phyloP scores from a whole-genome alignment of 2,329 filamentous ascomycete genomes.

The Fusarium nurragi region DNA sequence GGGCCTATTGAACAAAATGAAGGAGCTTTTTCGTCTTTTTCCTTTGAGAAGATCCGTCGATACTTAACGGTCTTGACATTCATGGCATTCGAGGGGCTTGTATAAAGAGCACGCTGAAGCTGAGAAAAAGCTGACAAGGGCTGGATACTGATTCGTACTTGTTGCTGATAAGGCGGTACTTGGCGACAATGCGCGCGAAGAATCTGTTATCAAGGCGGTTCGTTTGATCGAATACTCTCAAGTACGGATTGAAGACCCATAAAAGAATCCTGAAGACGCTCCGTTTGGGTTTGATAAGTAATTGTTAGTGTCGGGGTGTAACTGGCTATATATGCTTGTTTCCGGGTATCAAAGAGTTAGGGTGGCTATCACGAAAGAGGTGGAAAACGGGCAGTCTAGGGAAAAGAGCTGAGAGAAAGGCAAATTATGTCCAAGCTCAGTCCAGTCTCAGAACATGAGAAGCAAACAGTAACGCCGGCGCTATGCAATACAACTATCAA shows the following conservation, averaged over 20 bases:
- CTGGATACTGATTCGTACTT: background rate
- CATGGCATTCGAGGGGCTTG: too few relatives aligned
- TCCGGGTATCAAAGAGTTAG: background rate
- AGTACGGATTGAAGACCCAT: background rate
- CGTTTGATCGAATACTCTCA: background rate
- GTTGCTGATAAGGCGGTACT: too few relatives aligned
- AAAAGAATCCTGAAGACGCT: background rate
- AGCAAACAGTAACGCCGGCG: constrained; percentile 44
- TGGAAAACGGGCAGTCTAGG: constrained; percentile 15
- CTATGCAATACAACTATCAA: constrained; percentile 44
- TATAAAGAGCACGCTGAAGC: background rate
- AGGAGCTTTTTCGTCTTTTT: too few relatives aligned
- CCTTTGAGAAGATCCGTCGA: too few relatives aligned
- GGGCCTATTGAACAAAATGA: too few relatives aligned
- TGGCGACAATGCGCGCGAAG: too few relatives aligned
- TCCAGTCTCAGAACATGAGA: constrained; percentile 32
- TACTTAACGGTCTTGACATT: too few relatives aligned
- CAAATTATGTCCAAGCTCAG: constrained; percentile 27
- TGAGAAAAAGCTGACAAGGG: background rate
- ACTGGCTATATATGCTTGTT: too few relatives aligned
- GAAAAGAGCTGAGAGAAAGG: constrained; percentile 10
- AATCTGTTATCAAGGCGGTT: background rate
- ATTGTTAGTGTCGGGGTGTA: background rate
- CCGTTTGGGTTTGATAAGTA: background rate
- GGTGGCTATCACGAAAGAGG: constrained; percentile 24